A percentile compares a stretch with the other conserved stretches of the same genome.
phyloP scores from a whole-genome alignment of 176 grass and related monocot species.

The Aechmea fasciata region DNA sequence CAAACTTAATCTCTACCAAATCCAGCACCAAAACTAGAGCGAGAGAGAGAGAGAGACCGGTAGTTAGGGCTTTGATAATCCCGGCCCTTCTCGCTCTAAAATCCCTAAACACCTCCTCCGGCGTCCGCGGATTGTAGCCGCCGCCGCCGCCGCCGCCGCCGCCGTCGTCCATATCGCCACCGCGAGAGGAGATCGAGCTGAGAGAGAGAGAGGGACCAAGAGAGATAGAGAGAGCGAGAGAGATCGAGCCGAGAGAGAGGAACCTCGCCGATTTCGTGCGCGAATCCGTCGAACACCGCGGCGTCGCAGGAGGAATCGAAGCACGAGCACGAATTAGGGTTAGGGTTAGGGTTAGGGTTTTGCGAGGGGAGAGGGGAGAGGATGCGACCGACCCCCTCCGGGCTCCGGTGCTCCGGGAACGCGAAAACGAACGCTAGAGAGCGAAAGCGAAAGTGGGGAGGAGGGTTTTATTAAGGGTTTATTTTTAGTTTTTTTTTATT shows the following conservation, averaged over 20 bases:
- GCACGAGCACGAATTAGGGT: not conserved
- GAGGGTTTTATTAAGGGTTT: too few species aligned
- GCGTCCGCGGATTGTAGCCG: constrained; percentile 38
- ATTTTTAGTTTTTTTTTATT: too few species aligned
- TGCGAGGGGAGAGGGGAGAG: not conserved
- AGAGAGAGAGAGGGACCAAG: too few species aligned
- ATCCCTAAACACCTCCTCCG: constrained; percentile 70
- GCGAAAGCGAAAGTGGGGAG: not conserved
- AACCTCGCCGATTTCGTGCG: too few species aligned
- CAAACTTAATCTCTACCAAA: not conserved
- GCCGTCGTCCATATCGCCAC: constrained; percentile 32
- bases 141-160: constrained; percentile 18
- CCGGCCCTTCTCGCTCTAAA: constrained; percentile 62
- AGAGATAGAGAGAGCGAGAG: too few species aligned
- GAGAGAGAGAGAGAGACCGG: constrained; percentile 31
- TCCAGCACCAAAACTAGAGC: not conserved
- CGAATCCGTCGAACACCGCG: too few species aligned
- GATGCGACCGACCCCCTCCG: too few species aligned
- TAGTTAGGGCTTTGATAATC: constrained; percentile 78
- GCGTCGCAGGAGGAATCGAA: not conserved
- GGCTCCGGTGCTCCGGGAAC: too few species aligned
- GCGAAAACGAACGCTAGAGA: not conserved
- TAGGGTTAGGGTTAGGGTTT: not conserved
- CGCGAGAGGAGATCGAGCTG: not conserved
- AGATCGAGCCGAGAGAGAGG: too few species aligned